Base-by-base conservation (phyloP, 2,329 filamentous ascomycete genomes). In the Aspergillus japonicus region DNA sequence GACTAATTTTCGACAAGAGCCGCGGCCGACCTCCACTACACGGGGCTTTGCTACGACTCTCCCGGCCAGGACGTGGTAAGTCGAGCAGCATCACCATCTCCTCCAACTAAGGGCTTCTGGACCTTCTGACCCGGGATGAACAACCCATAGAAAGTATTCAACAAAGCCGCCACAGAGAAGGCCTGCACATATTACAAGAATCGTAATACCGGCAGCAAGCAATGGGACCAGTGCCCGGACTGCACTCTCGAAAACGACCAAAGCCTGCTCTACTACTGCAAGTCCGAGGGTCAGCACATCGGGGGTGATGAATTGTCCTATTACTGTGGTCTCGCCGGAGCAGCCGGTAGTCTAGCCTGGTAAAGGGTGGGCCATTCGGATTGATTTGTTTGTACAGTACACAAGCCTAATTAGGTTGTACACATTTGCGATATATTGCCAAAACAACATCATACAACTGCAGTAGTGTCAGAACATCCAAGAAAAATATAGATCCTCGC, bases 151-250 rank as follows among this genome's bases (percentile, higher is more conserved):
- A 50, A 62, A 51, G 58, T 62, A 11, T 64, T 62, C 48, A 64
- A 64, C 49, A 55, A 49, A 33, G 58, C 23, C 39, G 62, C 63
- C n/a, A 65, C 63, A 1, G 62, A 65, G 23, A 62, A 61, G 42
- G 64, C 64, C 3, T 68, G 66, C 50, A 56, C 54, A 24, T 54
- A 58, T 4, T 68, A 68, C 52, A 66, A 63, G 48, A 62, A 61
- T 19, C 64, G 66, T 50, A 68, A 66, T 50, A 68, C 64, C 11
- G 66, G 66, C 3, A 47, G 50, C 56, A 52, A 65, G 44, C 63
- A 66, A 50, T 68, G 64, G 64, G 66, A 68, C 23, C 55, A 58
- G 26, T 68, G 66, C 19, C 64, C 64, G 2, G 66, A 68, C 47
- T 68, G 66, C 57, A 61, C 63, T 8, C 29, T 64, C 19, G 31